Base-by-base conservation (phyloP, 495 filamentous ascomycete genomes). In the Hyaloscypha variabilis region DNA sequence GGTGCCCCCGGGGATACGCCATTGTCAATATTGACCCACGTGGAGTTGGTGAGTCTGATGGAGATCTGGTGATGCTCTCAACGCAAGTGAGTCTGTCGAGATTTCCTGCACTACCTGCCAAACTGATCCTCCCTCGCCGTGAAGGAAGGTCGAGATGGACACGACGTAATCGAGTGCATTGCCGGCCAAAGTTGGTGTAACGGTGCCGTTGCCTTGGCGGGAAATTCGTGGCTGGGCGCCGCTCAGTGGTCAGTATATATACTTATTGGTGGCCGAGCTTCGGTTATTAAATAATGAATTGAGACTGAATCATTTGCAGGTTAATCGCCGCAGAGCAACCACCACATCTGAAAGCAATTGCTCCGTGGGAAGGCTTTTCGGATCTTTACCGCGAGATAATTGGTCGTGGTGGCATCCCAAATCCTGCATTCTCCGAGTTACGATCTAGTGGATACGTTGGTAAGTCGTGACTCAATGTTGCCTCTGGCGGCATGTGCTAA, bases 31-130 rank as follows among this genome's bases (percentile, higher is more conserved):
- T 53, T 13, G 50, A 53, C 24, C 6, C 24, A 6, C 8, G 50
- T n/a, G 50, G 50, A 13, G 17, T 23, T 23, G 17, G 50, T 13
- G 50, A 53, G 11, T 61, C 59, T 13, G 59, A 61, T 3, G 59
- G 59, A 4, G 52, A 5, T 21, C 17, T 61, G 39, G 39, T 46
- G 19, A 46, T 10, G 10, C 8, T 8, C 19, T 8, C 39, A 19
- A 19, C 19, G 19, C 10, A 19, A 46, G 8, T 46, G 39, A 46
- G 8, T 46, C 39, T 46, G 19, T n/a, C n/a, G 19, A 46, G 19
- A 46, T 46, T 46, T 46, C 39, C 19, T 10, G 19, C 19, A 46
- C 8, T 19, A 46, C 39, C 39, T 46, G 19, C 39, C 19, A 46
- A 46, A 46, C 39, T 46, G 8, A 10, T 46, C 39, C 8, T 46